Evolutionary conservation across 2,329 filamentous ascomycete genomes (phyloP).

Genomic region (Chaetomium olivaceum): DNA sequence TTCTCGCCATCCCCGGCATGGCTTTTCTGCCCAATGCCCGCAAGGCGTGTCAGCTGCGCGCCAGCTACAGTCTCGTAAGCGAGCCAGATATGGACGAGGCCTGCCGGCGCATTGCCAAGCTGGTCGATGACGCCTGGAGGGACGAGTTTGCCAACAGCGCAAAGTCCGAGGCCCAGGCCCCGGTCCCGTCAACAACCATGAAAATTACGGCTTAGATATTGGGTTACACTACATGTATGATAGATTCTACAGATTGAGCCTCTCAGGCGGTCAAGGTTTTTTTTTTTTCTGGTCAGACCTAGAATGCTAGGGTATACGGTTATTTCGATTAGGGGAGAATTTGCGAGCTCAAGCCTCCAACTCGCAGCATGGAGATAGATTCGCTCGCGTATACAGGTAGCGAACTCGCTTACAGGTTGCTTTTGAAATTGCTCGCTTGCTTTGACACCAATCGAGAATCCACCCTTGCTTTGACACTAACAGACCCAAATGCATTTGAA

Average conservation of each 20-base stretch:
- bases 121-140: slow-evolving; percentile 13
- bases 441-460: neutral
- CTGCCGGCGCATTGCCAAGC: slow-evolving; percentile 10
- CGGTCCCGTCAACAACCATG: neutral
- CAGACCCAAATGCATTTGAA: neutral
- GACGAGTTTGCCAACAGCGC: slow-evolving; percentile 5
- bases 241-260: neutral
- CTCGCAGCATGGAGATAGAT: neutral
- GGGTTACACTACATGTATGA: neutral
- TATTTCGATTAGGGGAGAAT: neutral
- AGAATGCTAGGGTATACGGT: neutral
- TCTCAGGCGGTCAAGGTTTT: neutral
- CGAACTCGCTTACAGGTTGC: neutral
- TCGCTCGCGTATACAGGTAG: neutral
- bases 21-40: slow-evolving; percentile 13
- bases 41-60: slow-evolving; percentile 10
- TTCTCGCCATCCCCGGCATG: slow-evolving; percentile 14
- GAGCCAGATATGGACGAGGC: slow-evolving; percentile 12
- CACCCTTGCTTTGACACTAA: no score
- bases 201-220: neutral
- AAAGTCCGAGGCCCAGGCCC: slow-evolving; percentile 1
- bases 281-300: neutral
- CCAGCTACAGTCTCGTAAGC: slow-evolving; percentile 16
- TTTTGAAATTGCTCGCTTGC: neutral
- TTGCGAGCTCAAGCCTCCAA: neutral